A percentile compares a stretch with the other conserved stretches of the same genome.
Conservation (phyloP, 306 rosid genomes). For the Arachis stenosperma region DNA sequence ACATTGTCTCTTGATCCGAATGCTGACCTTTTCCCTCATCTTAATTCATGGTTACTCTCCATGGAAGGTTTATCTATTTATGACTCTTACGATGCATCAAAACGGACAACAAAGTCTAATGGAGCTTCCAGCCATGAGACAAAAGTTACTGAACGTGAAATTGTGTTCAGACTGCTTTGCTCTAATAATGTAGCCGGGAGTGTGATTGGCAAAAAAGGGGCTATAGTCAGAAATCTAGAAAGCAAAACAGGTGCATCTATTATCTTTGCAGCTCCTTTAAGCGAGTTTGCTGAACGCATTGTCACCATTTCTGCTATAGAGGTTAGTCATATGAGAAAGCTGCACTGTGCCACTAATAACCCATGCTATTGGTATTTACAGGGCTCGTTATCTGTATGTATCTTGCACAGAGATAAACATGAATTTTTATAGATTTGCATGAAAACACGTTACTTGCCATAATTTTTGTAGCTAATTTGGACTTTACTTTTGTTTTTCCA, state of each 20-base stretch:
- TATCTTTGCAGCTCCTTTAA: conserved; percentile 55
- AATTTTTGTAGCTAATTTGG: conserved; percentile 37
- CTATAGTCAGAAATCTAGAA: conserved; percentile 58
- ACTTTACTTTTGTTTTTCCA: conserved; percentile 37
- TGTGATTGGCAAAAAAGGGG: conserved; percentile 65
- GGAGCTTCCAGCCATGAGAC: conserved; percentile 37
- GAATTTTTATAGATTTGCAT: conserved; percentile 22
- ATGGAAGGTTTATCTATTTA: conserved; percentile 43
- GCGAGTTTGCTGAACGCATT: conserved; percentile 54
- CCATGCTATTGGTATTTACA: conserved; percentile 22
- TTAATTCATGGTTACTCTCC: conserved; percentile 43
- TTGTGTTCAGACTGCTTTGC: conserved; percentile 63
- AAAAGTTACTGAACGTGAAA: conserved; percentile 41
- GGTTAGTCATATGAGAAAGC: conserved; percentile 48
- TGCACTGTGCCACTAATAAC: conserved; percentile 12
- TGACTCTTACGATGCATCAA: conserved; percentile 27
- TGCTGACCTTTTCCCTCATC: conserved; percentile 50
- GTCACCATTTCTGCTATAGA: conserved; percentile 67
- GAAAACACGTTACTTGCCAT: conserved; percentile 8
- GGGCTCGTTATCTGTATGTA: not conserved
- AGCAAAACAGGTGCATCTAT: conserved; percentile 68
- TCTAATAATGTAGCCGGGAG: conserved; percentile 63
- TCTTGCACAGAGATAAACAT: not conserved
- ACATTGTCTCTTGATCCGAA: conserved; percentile 36
- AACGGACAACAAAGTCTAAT: conserved; percentile 25